These are phyloP conservation scores for Cystobasidium pallidum DNA, from an alignment of 1,284 basidiomycete genomes.

Conservation along the genomic window DNA sequence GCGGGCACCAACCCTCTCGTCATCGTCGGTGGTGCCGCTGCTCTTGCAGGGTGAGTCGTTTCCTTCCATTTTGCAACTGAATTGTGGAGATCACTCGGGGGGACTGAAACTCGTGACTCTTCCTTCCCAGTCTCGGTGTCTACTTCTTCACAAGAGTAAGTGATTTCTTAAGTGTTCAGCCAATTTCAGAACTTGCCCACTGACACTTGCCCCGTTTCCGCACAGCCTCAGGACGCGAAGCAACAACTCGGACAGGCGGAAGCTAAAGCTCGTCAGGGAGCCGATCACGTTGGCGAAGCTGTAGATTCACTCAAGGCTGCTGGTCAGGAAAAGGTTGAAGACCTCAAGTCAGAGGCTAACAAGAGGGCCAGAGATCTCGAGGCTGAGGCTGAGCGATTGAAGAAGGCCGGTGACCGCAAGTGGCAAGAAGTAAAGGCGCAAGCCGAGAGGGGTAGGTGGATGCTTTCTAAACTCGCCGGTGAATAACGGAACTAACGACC, in stretches of 20 bases:
- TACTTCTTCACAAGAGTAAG: conserved; percentile 42
- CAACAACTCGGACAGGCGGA: conserved; percentile 34
- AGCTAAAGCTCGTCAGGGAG: conserved; percentile 33
- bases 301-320: conserved; percentile 35
- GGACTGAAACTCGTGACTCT: neutral
- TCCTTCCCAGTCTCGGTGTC: conserved; percentile 32
- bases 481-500: no score
- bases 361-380: conserved; percentile 40
- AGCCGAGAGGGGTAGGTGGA: conserved; percentile 14
- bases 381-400: conserved; percentile 37
- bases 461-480: neutral
- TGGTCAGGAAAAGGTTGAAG: conserved; percentile 36
- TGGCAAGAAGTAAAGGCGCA: conserved; percentile 29
- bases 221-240: conserved; percentile 29
- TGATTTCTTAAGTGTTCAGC: neutral
- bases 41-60: conserved; percentile 27
- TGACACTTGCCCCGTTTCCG: neutral
- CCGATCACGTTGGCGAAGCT: conserved; percentile 36
- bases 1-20: conserved; percentile 14
- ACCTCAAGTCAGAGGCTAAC: conserved; percentile 26
- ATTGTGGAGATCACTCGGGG: conserved; percentile 13
- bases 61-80: neutral
- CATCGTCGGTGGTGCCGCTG: conserved; percentile 35
- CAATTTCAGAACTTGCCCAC: no score
- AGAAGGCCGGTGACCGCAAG: conserved; percentile 40